These are phyloP conservation scores for Rossbeevera mucosa DNA, from an alignment of 768 basidiomycete genomes.

Conservation along the genomic window DNA sequence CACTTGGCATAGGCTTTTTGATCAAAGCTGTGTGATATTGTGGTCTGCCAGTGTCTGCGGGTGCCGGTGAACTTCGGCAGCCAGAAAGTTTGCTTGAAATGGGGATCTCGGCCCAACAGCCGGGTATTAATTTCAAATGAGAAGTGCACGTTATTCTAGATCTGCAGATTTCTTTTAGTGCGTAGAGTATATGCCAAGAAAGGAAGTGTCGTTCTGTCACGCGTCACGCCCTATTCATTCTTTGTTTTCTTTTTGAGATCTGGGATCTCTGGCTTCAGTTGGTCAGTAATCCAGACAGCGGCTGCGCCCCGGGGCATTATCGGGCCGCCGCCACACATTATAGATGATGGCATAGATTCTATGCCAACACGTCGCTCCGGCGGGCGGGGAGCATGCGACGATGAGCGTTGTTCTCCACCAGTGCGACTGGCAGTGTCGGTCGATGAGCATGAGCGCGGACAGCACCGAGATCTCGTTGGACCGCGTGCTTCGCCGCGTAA, in stretches of 20 bases:
- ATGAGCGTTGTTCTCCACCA: neutral
- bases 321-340: neutral
- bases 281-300: neutral
- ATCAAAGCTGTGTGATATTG: slow-evolving; percentile 11
- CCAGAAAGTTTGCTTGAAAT: slow-evolving; percentile 2
- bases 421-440: neutral
- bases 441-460: neutral
- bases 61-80: neutral
- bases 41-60: neutral
- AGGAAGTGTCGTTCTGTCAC: slow-evolving; percentile 12
- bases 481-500: slow-evolving; percentile 23
- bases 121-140: slow-evolving; percentile 27
- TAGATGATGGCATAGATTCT: neutral
- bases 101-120: slow-evolving; percentile 8
- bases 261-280: slow-evolving; percentile 9
- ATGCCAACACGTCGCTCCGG: slow-evolving; percentile 5
- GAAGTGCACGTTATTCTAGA: slow-evolving; percentile 31
- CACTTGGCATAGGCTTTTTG: slow-evolving; percentile 15
- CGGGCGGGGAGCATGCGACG: neutral
- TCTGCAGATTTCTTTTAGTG: slow-evolving; percentile 27
- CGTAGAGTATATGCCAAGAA: slow-evolving; percentile 12
- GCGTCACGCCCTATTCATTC: slow-evolving; percentile 15
- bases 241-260: slow-evolving; percentile 9
- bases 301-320: slow-evolving; percentile 1
- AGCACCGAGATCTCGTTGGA: slow-evolving; percentile 5